These are phyloP conservation scores for Camellia japonica DNA, from an alignment of 148 eudicot genomes.

Conservation along the genomic window DNA sequence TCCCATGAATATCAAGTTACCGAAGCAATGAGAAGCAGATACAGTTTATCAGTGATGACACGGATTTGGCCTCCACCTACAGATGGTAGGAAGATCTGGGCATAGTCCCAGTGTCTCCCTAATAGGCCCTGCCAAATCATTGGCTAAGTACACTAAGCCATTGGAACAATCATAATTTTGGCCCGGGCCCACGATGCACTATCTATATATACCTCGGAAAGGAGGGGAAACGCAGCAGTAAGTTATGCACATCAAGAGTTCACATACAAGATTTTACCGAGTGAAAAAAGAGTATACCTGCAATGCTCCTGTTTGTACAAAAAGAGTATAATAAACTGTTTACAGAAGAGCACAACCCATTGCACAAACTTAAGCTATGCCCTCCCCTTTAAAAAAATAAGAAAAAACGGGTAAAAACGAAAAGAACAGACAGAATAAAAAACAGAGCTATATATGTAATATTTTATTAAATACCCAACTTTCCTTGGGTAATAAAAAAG, in stretches of 20 bases:
- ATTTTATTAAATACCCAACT: too few relatives aligned
- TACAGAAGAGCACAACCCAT: constrained; percentile 46
- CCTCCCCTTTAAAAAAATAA: constrained; percentile 7
- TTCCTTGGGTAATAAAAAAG: too few relatives aligned
- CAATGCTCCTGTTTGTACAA: constrained; percentile 76
- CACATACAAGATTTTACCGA: neutral
- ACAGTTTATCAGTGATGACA: neutral
- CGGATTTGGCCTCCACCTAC: neutral
- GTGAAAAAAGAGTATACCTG: constrained; percentile 51
- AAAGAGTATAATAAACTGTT: constrained; percentile 5
- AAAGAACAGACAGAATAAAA: too few relatives aligned
- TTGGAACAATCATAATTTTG: neutral
- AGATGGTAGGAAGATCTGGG: neutral
- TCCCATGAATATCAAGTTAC: neutral
- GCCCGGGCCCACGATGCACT: neutral
- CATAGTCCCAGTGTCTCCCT: neutral
- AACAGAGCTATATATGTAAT: too few relatives aligned
- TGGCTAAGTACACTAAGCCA: neutral
- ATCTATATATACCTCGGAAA: neutral
- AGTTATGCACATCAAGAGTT: neutral
- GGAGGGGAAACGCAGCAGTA: neutral
- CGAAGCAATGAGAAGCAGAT: neutral
- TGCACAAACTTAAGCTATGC: constrained; percentile 22
- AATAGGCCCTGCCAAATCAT: neutral
- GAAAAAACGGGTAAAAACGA: too few relatives aligned